Conservation (phyloP, 2,329 filamentous ascomycete species). For the Coniochaeta pulveracea region DNA sequence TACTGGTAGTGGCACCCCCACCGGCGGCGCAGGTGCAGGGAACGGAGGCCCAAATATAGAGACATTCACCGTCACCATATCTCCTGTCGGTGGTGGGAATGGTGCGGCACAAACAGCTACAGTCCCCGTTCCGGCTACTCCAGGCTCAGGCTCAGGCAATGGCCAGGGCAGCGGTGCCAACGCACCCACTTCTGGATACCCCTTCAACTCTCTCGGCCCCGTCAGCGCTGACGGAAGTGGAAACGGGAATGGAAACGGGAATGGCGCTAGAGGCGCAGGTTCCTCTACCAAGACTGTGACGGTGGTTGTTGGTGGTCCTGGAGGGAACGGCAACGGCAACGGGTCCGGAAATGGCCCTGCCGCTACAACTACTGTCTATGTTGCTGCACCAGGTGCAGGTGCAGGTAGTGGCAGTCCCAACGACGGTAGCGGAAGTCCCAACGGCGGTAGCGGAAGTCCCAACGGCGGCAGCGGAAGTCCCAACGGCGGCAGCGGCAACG, state of each 20-base stretch:
- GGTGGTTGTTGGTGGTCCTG: no score
- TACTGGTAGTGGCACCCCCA: not conserved
- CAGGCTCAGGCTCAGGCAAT: not conserved
- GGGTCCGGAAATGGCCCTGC: constrained; percentile 2
- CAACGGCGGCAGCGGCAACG: not conserved
- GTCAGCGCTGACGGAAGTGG: not conserved
- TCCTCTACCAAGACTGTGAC: no score
- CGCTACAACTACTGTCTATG: not conserved
- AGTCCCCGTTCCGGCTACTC: not conserved
- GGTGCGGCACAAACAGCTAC: not conserved
- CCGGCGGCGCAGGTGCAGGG: not conserved
- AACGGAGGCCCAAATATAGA: not conserved
- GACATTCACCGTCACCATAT: no score
- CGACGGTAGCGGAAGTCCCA: constrained; percentile 4
- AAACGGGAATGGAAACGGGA: not conserved
- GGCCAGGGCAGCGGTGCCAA: not conserved
- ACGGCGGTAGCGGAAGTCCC: constrained; percentile 3
- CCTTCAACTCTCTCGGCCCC: no score
- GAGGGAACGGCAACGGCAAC: not conserved
- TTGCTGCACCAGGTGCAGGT: constrained; percentile 2
- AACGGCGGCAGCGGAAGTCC: constrained; percentile 2
- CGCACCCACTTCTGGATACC: no score
- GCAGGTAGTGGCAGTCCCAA: constrained; percentile 3
- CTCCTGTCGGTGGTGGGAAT: no score
- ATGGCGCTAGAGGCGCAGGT: constrained; percentile 3